These are phyloP conservation scores for Calonectria honghensis DNA, from an alignment of 2,329 filamentous ascomycete species.

Conservation along the genomic window DNA sequence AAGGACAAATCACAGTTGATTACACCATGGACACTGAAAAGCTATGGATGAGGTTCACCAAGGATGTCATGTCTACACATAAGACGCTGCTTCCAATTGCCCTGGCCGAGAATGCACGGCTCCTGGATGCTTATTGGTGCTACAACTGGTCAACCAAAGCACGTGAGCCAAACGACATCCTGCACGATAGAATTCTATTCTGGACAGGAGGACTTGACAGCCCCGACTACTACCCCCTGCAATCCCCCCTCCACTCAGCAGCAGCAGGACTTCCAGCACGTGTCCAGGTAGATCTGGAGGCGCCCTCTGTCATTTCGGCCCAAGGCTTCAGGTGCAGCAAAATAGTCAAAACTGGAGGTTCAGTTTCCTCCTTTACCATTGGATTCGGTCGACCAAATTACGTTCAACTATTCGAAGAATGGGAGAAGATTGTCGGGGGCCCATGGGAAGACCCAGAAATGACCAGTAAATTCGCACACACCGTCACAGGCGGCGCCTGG, in stretches of 20 bases:
- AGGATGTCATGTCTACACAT: conserved; percentile 37
- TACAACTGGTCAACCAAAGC: conserved; percentile 33
- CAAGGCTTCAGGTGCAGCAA: conserved; percentile 31
- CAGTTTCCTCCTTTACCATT: conserved; percentile 22
- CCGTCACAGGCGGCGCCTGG: conserved; percentile 38
- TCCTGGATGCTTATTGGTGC: conserved; percentile 28
- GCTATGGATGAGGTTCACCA: conserved; percentile 35
- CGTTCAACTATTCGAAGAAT: conserved; percentile 34
- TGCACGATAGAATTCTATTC: conserved; percentile 28
- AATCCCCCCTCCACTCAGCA: conserved; percentile 28
- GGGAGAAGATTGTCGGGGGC: conserved; percentile 35
- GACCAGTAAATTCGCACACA: conserved; percentile 27
- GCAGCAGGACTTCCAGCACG: conserved; percentile 33
- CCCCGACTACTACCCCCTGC: conserved; percentile 35
- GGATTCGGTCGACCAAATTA: conserved; percentile 40
- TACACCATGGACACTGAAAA: conserved; percentile 31
- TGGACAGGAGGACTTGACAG: conserved; percentile 40
- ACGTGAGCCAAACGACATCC: conserved; percentile 26
- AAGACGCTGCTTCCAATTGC: conserved; percentile 35
- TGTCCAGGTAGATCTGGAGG: conserved; percentile 19
- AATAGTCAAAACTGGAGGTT: conserved; percentile 21
- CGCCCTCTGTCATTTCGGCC: conserved; percentile 33
- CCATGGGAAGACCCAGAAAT: conserved; percentile 34
- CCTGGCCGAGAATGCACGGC: conserved; percentile 26
- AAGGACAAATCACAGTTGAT: conserved; percentile 24